These are phyloP conservation scores for Acer saccharum DNA, from an alignment of 345 rosid species.

Conservation along the genomic window DNA sequence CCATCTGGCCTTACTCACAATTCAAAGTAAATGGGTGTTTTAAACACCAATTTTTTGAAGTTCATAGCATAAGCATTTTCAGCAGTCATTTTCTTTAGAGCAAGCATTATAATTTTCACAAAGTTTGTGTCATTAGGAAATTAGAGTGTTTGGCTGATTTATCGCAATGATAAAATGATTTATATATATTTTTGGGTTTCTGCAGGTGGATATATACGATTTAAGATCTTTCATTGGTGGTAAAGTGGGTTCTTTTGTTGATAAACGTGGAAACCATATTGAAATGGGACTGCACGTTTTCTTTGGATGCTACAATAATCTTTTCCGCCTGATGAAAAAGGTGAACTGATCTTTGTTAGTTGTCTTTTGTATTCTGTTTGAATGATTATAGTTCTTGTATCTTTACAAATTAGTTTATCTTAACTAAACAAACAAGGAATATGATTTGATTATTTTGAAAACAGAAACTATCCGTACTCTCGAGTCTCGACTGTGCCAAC, in stretches of 20 bases:
- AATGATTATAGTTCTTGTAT: not conserved
- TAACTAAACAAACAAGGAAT: not conserved
- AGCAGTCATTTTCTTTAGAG: not conserved
- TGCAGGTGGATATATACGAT: constrained; percentile 94
- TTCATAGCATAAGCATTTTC: not conserved
- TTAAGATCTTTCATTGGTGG: constrained; percentile 94
- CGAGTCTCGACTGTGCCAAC: not conserved
- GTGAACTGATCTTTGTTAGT: constrained; percentile 36
- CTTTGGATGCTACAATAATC: constrained; percentile 98
- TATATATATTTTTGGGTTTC: constrained; percentile 13
- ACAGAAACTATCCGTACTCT: not conserved
- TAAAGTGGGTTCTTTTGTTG: constrained; percentile 97
- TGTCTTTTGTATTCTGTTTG: constrained; percentile 3
- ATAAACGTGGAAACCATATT: constrained; percentile 84
- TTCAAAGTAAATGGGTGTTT: not conserved
- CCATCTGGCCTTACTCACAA: not conserved
- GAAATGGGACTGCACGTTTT: constrained; percentile 99
- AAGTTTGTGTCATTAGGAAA: not conserved
- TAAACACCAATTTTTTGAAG: not conserved
- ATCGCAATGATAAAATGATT: not conserved
- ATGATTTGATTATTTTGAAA: not conserved
- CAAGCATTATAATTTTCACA: not conserved
- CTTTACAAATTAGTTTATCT: not conserved
- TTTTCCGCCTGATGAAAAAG: constrained; percentile 97
- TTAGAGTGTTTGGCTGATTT: not conserved